Evolutionary conservation across 2,329 filamentous ascomycete species (phyloP), one percentile per base, ranked within the genome.

Genomic region (Diaporthe sp.): DNA sequence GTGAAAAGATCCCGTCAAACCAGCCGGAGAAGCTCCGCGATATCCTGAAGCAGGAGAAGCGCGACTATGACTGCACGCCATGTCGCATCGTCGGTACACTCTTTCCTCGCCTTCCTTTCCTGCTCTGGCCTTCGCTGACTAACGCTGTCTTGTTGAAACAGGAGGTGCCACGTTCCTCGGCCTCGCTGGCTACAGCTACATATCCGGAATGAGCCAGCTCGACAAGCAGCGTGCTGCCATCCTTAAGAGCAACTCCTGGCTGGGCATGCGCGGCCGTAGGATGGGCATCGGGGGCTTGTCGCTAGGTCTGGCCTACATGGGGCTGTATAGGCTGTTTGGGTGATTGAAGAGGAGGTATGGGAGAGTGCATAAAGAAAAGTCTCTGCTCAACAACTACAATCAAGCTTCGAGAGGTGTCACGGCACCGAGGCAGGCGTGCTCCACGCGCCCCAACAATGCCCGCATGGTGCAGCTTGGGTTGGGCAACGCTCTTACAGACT

Each of bases 121-220:
- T 2, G 4, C 12, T 6, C 17, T 27, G 39, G 25, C n/a, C 44
- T 68, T 32, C 63, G 51, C 55, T 32, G 30, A 47, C 32, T 42
- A 17, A 51, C 22, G 63, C 70, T 55, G 35, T 42, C 19, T 56
- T 9, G 22, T 25, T 39, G 3, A 2, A 30, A 72, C 78, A 96
- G 94, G 94, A 58, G 92, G 93, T 79, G 88, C 91, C 51, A 93
- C 94, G 1, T 95, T 97, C 77, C 86, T 94, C 72, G 93, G 93
- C 1, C 89, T 96, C 22, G 94, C 92, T 4, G 91, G 88, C 1
- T 97, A 96, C 84, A 95, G 92, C 82, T 96, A 95, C 84, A 86
- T 91, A 75, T 94, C 93, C 4, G 94, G 94, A 73, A 93, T 92
- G 83, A 86, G 87, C 68, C 93, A 96, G 82, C 89, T 97, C 39